Percentiles rank a stretch among this genome's conserved stretches.
Conservation (phyloP, 1,139 yeast genomes). For the Blastobotrys ciferrii region DNA sequence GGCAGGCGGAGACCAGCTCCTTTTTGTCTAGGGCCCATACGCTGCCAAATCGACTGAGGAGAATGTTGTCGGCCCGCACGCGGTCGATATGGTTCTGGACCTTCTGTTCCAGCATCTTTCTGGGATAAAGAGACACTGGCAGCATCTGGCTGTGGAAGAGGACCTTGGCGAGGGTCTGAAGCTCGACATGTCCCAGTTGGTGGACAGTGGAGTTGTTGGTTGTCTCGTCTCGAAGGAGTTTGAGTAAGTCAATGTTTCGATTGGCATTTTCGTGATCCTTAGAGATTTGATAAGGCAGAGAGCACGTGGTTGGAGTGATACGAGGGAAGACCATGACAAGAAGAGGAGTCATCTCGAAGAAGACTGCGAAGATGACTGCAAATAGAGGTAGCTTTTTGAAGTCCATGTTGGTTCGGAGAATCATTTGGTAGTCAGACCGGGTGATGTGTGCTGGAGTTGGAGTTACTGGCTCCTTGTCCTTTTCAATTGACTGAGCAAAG, state of each 20-base stretch:
- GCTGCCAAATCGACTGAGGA: slow-evolving; percentile 34
- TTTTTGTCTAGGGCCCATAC: slow-evolving; percentile 28
- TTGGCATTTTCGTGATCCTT: slow-evolving; percentile 24
- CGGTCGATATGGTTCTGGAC: slow-evolving; percentile 26
- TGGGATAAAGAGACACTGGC: slow-evolving; percentile 20
- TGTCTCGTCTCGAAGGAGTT: slow-evolving; percentile 8
- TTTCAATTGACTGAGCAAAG: slow-evolving; percentile 27
- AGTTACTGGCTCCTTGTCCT: slow-evolving; percentile 6
- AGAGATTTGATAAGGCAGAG: slow-evolving; percentile 49
- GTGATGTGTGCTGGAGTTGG: slow-evolving; percentile 36
- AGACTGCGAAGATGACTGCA: slow-evolving; percentile 53
- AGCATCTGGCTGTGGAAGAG: slow-evolving; percentile 18
- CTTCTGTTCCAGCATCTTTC: slow-evolving; percentile 14
- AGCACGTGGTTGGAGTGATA: slow-evolving; percentile 68
- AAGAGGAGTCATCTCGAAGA: slow-evolving; percentile 64
- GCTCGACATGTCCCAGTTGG: slow-evolving; percentile 19
- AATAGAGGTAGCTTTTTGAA: slow-evolving; percentile 61
- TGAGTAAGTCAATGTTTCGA: slow-evolving; percentile 16
- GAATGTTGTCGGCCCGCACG: slow-evolving; percentile 31
- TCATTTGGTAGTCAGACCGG: slow-evolving; percentile 53
- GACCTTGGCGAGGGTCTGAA: slow-evolving; percentile 18
- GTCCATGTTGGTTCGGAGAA: slow-evolving; percentile 59
- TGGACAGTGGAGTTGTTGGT: slow-evolving; percentile 19
- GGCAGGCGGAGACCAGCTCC: slow-evolving; percentile 33
- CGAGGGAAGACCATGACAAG: slow-evolving; percentile 59